Conservation (phyloP, 352 stramenopile genomes). For the Phytopythium chamaehyphon region DNA sequence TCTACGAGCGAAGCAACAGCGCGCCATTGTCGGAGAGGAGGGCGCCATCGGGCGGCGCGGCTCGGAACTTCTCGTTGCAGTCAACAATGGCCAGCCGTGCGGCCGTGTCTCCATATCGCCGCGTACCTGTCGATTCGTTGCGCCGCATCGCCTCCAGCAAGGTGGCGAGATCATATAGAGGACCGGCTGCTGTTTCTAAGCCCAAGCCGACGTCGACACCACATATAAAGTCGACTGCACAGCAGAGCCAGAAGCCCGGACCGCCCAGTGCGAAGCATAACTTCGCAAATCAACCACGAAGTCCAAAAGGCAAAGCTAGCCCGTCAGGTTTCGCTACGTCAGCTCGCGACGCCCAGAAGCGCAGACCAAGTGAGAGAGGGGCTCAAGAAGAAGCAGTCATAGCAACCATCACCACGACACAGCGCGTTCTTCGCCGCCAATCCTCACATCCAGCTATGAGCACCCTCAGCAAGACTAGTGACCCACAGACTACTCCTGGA, state of each 20-base stretch:
- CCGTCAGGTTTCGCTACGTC: too few relatives aligned
- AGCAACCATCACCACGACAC: not conserved
- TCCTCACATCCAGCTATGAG: not conserved
- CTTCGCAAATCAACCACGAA: not conserved
- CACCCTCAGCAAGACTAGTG: not conserved
- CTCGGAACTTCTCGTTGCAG: constrained; percentile 32
- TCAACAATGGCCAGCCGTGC: constrained; percentile 35
- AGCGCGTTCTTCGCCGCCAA: not conserved
- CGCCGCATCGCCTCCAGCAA: too few relatives aligned
- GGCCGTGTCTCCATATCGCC: constrained; percentile 22
- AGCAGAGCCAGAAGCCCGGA: not conserved
- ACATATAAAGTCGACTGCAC: not conserved
- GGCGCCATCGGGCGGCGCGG: constrained; percentile 6
- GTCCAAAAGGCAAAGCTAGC: not conserved
- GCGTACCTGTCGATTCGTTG: not conserved
- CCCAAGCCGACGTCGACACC: not conserved
- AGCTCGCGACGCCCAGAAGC: not conserved
- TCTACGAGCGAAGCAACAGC: constrained; percentile 11
- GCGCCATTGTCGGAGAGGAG: constrained; percentile 21
- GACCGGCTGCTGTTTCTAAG: not conserved
- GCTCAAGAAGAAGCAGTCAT: not conserved
- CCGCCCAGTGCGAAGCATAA: too few relatives aligned
- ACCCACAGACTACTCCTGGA: too few relatives aligned
- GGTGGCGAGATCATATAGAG: not conserved
- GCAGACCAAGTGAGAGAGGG: not conserved